Evolutionary conservation across 164 flowering plant species (phyloP).

Genomic region (Annona cherimola): DNA sequence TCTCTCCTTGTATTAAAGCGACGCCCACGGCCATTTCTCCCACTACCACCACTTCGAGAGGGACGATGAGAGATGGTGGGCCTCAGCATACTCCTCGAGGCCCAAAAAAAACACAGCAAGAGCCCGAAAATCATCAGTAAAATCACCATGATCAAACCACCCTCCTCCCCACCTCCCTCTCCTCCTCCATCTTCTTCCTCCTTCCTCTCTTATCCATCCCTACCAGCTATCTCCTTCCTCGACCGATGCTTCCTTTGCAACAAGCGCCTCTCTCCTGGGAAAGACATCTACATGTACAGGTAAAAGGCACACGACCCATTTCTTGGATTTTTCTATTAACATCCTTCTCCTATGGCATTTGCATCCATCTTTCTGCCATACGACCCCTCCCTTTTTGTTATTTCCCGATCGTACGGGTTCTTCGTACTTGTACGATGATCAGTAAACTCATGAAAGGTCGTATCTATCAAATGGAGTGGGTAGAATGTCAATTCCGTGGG

Average conservation of each 20-base stretch:
- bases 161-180: constrained; percentile 16
- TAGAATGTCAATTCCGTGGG: neutral
- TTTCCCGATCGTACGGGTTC: neutral
- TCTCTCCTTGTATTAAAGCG: neutral
- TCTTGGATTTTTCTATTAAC: neutral
- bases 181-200: constrained; percentile 7
- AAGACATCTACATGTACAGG: constrained; percentile 84
- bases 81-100: constrained; percentile 53
- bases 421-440: neutral
- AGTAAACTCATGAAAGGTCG: neutral
- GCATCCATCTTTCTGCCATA: neutral
- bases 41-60: neutral
- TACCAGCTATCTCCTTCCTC: constrained; percentile 31
- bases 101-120: constrained; percentile 23
- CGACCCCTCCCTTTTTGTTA: neutral
- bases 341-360: neutral
- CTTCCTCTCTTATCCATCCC: neutral
- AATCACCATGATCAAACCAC: constrained; percentile 20
- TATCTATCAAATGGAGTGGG: neutral
- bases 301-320: constrained; percentile 20
- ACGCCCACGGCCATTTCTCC: neutral
- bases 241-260: constrained; percentile 58
- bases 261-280: constrained; percentile 48
- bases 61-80: constrained; percentile 51
- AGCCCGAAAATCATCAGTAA: constrained; percentile 47